Percentiles rank a stretch among this genome's conserved stretches.
Conservation (phyloP, 371 early-diverging fungal species). For the Circinella minor region DNA sequence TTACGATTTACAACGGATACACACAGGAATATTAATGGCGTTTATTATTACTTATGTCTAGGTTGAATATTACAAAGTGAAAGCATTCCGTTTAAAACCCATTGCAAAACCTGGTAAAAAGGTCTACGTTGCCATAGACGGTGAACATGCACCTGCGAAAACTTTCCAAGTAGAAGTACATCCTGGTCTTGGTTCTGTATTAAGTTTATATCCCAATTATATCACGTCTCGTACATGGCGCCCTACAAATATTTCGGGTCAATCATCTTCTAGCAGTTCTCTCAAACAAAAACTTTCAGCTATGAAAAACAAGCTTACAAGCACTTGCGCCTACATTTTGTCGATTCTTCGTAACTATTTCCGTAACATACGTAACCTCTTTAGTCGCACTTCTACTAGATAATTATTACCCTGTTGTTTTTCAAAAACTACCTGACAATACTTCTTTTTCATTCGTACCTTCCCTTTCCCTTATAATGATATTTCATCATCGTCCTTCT, state of each 20-base stretch:
- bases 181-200: conserved; percentile 51
- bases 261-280: background rate
- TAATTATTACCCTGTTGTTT: background rate
- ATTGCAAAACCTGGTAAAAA: conserved; percentile 35
- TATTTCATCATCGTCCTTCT: too few relatives aligned
- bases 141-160: conserved; percentile 61
- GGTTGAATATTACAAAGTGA: conserved; percentile 68
- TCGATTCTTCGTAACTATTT: conserved; percentile 17
- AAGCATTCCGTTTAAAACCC: conserved; percentile 63
- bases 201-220: conserved; percentile 47
- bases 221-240: conserved; percentile 17
- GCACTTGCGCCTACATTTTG: conserved; percentile 13
- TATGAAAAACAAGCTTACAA: conserved; percentile 11
- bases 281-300: conserved; percentile 7
- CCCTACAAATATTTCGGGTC: conserved; percentile 5
- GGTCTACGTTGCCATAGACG: conserved; percentile 65
- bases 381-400: conserved; percentile 8
- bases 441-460: background rate
- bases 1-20: background rate
- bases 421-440: background rate
- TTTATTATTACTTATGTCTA: conserved; percentile 18
- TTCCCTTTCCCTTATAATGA: too few relatives aligned
- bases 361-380: background rate
- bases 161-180: conserved; percentile 70
- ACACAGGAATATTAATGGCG: too few relatives aligned